A percentile compares a stretch with the other conserved stretches of the same genome.
Evolutionary conservation across 148 eudicot genomes (phyloP).

Genomic region (Rhododendron ferrugineum): DNA sequence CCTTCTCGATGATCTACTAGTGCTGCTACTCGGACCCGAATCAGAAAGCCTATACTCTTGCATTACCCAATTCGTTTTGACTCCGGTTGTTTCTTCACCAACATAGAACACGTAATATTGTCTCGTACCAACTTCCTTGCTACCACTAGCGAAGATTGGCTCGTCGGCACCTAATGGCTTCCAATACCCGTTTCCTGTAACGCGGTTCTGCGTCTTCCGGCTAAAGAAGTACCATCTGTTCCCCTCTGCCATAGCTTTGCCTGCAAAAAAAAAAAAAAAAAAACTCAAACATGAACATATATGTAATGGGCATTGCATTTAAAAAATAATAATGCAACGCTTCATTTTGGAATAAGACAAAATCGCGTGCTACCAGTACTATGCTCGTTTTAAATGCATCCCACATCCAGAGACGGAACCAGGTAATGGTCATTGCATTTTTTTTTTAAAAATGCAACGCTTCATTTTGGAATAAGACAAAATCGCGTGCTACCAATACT

Average conservation of each 20-base stretch:
- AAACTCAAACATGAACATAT: background rate
- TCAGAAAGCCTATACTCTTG: conserved; percentile 30
- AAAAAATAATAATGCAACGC: too few relatives aligned
- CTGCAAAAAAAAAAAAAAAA: background rate
- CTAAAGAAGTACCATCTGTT: background rate
- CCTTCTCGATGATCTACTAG: conserved; percentile 29
- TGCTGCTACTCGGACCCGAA: conserved; percentile 19
- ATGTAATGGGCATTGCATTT: too few relatives aligned
- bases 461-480: too few relatives aligned
- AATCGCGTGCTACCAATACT: too few relatives aligned
- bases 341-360: too few relatives aligned
- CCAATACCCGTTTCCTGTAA: background rate
- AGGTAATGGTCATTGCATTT: too few relatives aligned
- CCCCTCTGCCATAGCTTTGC: background rate
- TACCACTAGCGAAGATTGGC: background rate
- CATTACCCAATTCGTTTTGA: background rate
- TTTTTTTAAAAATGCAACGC: too few relatives aligned
- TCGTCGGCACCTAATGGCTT: background rate
- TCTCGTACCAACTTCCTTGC: background rate
- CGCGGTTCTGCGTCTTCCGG: background rate
- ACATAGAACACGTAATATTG: background rate
- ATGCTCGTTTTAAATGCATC: too few relatives aligned
- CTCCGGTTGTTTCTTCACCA: background rate
- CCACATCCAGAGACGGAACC: too few relatives aligned
- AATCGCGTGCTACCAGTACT: too few relatives aligned